Conservation (phyloP, 2,329 filamentous ascomycete species). For the Cladophialophora bantiana region DNA sequence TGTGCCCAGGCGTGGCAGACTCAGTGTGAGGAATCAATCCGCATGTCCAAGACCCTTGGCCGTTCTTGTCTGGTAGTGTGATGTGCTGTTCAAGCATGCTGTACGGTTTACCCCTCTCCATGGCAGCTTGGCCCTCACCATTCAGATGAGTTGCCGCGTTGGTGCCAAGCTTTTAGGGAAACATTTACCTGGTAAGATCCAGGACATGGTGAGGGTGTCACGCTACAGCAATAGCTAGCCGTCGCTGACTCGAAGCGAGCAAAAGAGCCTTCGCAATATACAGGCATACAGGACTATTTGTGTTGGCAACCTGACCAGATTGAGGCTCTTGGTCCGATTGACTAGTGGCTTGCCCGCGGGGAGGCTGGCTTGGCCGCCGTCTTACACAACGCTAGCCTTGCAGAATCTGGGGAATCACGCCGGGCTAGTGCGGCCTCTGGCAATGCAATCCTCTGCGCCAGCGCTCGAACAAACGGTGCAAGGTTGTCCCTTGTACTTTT, state of each 20-base stretch:
- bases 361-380: no score
- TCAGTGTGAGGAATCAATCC: background rate
- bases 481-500: background rate
- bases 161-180: background rate
- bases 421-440: background rate
- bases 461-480: background rate
- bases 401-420: background rate
- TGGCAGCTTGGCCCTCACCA: slow-evolving; percentile 20
- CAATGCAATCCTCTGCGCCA: background rate
- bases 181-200: background rate
- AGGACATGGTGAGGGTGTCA: background rate
- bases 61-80: background rate
- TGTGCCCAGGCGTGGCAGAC: background rate
- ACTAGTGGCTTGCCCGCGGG: no score
- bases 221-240: background rate
- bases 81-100: background rate
- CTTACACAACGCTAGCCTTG: background rate
- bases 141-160: slow-evolving; percentile 2
- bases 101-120: slow-evolving; percentile 16
- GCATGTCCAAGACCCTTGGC: slow-evolving; percentile 17
- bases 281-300: no score
- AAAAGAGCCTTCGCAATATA: background rate
- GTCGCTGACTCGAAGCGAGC: background rate
- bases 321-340: no score
- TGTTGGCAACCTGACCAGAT: no score